A percentile compares a stretch with the other conserved stretches of the same genome.
These are phyloP conservation scores for Haplosporangium gracile DNA, from an alignment of 192 early-diverging fungal genomes.

Conservation along the genomic window DNA sequence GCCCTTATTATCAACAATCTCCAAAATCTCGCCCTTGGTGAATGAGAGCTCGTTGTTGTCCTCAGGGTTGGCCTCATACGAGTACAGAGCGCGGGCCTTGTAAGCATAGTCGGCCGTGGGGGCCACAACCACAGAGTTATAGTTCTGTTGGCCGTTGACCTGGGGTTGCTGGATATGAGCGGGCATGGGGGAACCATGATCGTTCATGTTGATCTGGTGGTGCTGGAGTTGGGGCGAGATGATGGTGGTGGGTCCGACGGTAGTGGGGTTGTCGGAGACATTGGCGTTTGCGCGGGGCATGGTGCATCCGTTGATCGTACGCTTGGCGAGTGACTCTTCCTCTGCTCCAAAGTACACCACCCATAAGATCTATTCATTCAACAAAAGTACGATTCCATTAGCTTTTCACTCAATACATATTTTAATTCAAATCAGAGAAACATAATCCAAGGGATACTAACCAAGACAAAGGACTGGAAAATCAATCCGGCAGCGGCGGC, in stretches of 20 bases:
- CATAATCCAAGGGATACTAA: slow-evolving; percentile 1
- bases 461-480: slow-evolving; percentile 54
- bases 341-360: slow-evolving; percentile 78
- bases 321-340: slow-evolving; percentile 63
- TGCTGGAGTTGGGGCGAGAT: slow-evolving; percentile 18
- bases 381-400: slow-evolving; percentile 13
- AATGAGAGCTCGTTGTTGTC: slow-evolving; percentile 95
- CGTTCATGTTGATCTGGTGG: background rate
- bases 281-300: slow-evolving; percentile 18
- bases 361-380: slow-evolving; percentile 69
- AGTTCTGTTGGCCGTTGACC: slow-evolving; percentile 1
- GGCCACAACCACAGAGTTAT: slow-evolving; percentile 53
- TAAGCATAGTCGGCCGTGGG: slow-evolving; percentile 63
- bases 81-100: slow-evolving; percentile 78
- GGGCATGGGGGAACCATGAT: slow-evolving; percentile 1
- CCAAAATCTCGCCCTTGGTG: slow-evolving; percentile 86
- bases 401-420: background rate
- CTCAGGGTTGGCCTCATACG: slow-evolving; percentile 88
- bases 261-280: background rate
- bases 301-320: slow-evolving; percentile 52
- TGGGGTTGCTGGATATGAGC: slow-evolving; percentile 31
- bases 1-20: slow-evolving; percentile 90
- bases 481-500: slow-evolving; percentile 59
- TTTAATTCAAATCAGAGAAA: background rate
- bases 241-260: background rate